These are phyloP conservation scores for Pelargonium fulgidum DNA, from an alignment of 441 rosid genomes.

Conservation along the genomic window DNA sequence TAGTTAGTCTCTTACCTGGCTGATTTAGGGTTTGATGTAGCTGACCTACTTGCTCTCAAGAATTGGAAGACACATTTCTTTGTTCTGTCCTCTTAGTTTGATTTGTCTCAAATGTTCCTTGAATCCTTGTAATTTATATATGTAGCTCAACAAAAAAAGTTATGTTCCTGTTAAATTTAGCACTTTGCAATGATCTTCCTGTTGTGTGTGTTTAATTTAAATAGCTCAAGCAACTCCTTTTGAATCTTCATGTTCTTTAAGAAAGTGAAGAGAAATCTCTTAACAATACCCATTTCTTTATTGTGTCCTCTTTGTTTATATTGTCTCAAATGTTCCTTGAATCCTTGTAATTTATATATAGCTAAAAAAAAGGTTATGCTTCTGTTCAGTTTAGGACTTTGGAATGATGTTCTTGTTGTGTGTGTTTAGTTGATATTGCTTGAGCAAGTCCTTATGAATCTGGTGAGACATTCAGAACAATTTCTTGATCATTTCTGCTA, in stretches of 20 bases:
- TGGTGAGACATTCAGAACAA: slow-evolving; percentile 21
- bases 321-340: too few relatives aligned
- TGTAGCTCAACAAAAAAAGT: not conserved
- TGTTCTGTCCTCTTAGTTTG: too few relatives aligned
- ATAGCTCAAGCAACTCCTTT: slow-evolving; percentile 29
- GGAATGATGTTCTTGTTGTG: not conserved
- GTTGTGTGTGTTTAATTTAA: slow-evolving; percentile 16
- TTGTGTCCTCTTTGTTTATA: too few relatives aligned
- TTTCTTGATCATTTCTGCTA: slow-evolving; percentile 20
- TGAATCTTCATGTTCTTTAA: slow-evolving; percentile 23
- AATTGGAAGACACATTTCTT: not conserved
- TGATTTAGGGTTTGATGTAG: not conserved
- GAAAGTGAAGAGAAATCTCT: too few relatives aligned
- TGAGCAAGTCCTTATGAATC: slow-evolving; percentile 34
- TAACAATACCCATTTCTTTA: too few relatives aligned
- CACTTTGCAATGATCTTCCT: not conserved
- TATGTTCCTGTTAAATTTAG: not conserved
- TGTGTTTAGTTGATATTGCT: slow-evolving; percentile 22
- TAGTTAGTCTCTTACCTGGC: not conserved
- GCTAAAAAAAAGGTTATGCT: too few relatives aligned
- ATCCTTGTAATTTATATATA: too few relatives aligned
- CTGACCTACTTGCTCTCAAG: not conserved
- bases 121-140: too few relatives aligned
- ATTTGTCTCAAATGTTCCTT: too few relatives aligned
- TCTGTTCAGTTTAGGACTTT: not conserved